A percentile compares a stretch with the other conserved stretches of the same genome.
Conservation (phyloP, 2,329 filamentous ascomycete species). For the Huntiella abstrusa region DNA sequence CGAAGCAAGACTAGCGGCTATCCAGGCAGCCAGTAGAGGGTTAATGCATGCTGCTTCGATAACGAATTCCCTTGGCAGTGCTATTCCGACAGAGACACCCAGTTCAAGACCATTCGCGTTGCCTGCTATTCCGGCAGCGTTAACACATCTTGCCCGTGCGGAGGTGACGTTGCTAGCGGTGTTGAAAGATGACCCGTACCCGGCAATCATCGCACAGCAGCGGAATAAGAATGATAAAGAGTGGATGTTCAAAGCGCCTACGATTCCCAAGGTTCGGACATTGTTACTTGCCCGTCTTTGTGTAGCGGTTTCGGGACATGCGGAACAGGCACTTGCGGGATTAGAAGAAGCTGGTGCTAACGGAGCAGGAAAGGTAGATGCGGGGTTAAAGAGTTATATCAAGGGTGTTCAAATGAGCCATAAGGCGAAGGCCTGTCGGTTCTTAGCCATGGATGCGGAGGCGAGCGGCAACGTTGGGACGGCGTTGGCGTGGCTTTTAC, state of each 20-base stretch:
- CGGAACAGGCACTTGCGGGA: constrained; percentile 46
- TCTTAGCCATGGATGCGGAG: constrained; percentile 81
- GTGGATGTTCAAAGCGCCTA: constrained; percentile 89
- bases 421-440: constrained; percentile 70
- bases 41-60: constrained; percentile 63
- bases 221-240: constrained; percentile 71
- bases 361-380: constrained; percentile 31
- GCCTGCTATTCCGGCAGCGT: constrained; percentile 33
- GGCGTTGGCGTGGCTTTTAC: constrained; percentile 71
- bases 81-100: constrained; percentile 27
- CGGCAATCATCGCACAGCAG: constrained; percentile 60
- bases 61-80: constrained; percentile 49
- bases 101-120: constrained; percentile 19
- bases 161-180: constrained; percentile 84
- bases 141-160: constrained; percentile 53
- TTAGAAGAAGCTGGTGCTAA: constrained; percentile 21
- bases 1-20: constrained; percentile 49
- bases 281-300: constrained; percentile 77
- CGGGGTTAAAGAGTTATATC: constrained; percentile 51
- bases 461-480: constrained; percentile 61
- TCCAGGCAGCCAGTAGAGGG: constrained; percentile 56
- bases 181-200: constrained; percentile 86
- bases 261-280: constrained; percentile 74
- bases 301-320: constrained; percentile 74
- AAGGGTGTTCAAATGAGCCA: constrained; percentile 57